These are phyloP conservation scores for Halteria grandinella DNA, from an alignment of 73 alveolate species.

Conservation along the genomic window DNA sequence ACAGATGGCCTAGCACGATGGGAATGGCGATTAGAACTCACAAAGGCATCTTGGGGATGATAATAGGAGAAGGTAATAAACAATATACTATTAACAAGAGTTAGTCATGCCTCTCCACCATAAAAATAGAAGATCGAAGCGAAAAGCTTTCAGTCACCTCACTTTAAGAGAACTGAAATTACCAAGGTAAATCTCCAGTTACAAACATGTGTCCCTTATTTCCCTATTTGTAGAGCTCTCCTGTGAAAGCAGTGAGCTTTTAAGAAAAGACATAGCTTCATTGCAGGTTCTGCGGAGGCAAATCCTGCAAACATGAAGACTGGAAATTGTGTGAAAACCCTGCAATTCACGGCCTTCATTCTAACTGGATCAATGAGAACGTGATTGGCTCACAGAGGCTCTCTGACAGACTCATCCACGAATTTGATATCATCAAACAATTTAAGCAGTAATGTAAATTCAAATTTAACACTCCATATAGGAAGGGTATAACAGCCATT, in stretches of 20 bases:
- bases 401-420: slow-evolving; percentile 73
- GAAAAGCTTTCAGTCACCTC: slow-evolving; percentile 22
- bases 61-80: too few species aligned
- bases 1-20: too few species aligned
- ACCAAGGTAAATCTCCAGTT: slow-evolving; percentile 15
- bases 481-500: slow-evolving; percentile 66
- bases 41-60: too few species aligned
- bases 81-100: too few species aligned
- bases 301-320: slow-evolving; percentile 64
- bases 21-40: too few species aligned
- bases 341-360: slow-evolving; percentile 74
- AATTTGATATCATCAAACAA: slow-evolving; percentile 68
- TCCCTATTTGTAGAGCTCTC: too few species aligned
- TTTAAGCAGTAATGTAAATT: slow-evolving; percentile 57
- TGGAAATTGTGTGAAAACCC: slow-evolving; percentile 62
- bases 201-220: too few species aligned
- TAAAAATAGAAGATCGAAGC: not conserved
- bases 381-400: slow-evolving; percentile 83
- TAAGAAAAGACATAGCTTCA: too few species aligned
- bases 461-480: slow-evolving; percentile 21
- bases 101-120: not conserved
- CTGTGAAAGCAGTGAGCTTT: too few species aligned
- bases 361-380: slow-evolving; percentile 73
- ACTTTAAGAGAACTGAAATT: not conserved
- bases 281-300: slow-evolving; percentile 68